Conservation (phyloP, 208 protist species). For the Trypanosoma theileri region DNA sequence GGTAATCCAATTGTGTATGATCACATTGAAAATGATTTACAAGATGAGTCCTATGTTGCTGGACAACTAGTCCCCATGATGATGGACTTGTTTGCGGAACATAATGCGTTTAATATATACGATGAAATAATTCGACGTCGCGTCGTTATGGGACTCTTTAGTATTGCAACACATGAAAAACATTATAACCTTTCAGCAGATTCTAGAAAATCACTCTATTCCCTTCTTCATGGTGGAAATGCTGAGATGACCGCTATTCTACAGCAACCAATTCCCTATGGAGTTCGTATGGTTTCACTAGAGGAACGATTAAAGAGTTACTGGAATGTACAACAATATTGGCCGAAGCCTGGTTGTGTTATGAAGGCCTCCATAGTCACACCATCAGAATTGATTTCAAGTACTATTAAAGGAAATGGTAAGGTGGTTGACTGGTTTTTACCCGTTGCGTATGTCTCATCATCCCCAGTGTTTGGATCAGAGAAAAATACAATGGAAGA, state of each 20-base stretch:
- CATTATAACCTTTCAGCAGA: constrained; percentile 58
- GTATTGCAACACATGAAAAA: constrained; percentile 58
- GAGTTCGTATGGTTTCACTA: constrained; percentile 27
- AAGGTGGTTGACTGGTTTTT: constrained; percentile 34
- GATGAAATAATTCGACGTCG: constrained; percentile 53
- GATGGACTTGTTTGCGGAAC: constrained; percentile 51
- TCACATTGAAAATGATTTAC: constrained; percentile 78
- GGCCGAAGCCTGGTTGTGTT: constrained; percentile 82
- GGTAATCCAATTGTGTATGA: constrained; percentile 81
- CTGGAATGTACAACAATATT: constrained; percentile 70
- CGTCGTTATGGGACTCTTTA: constrained; percentile 50
- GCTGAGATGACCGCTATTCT: constrained; percentile 42
- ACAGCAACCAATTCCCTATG: constrained; percentile 20
- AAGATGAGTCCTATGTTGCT: constrained; percentile 69
- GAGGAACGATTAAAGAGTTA: constrained; percentile 47
- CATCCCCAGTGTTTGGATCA: constrained; percentile 64
- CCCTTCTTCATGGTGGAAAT: constrained; percentile 44
- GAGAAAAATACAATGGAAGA: constrained; percentile 58
- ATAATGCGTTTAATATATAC: constrained; percentile 37
- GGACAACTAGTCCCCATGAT: constrained; percentile 72
- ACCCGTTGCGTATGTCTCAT: constrained; percentile 71
- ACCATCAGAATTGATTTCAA: constrained; percentile 26
- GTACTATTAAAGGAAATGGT: constrained; percentile 14
- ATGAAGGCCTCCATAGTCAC: constrained; percentile 39
- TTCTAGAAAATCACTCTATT: constrained; percentile 46